Percentiles rank a stretch among this genome's conserved stretches.
These are phyloP conservation scores for Thielaviopsis ethacetica DNA, from an alignment of 2,329 filamentous ascomycete species.

Conservation along the genomic window DNA sequence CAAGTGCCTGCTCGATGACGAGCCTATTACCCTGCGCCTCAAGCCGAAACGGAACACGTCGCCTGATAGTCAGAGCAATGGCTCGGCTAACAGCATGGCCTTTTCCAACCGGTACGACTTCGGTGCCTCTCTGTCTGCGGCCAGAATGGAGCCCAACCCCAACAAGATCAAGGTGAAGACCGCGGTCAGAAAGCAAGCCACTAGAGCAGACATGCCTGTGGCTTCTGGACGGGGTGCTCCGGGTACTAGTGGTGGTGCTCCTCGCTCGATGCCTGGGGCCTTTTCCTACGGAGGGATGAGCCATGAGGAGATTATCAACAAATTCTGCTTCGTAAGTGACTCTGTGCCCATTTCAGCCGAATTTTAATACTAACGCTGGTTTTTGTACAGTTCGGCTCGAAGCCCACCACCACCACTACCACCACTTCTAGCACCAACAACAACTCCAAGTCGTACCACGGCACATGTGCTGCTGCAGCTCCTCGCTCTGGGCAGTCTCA, in stretches of 20 bases:
- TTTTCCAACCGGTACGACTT: conserved; percentile 96
- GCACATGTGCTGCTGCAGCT: not conserved
- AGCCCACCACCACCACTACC: conserved; percentile 7
- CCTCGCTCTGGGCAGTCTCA: conserved; percentile 13
- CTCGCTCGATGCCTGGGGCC: conserved; percentile 50
- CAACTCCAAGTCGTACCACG: conserved; percentile 1
- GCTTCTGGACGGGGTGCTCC: conserved; percentile 8
- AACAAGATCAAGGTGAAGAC: conserved; percentile 5
- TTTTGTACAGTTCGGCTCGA: conserved; percentile 14
- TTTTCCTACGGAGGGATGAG: conserved; percentile 56
- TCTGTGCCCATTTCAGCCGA: not conserved
- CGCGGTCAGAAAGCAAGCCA: conserved; percentile 69
- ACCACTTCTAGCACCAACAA: conserved; percentile 17
- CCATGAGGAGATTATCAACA: conserved; percentile 78
- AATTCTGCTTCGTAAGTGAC: conserved; percentile 98
- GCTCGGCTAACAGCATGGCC: conserved; percentile 22
- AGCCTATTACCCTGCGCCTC: conserved; percentile 44
- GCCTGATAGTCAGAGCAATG: conserved; percentile 9
- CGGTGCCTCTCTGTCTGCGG: conserved; percentile 73
- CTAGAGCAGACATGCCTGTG: conserved; percentile 34
- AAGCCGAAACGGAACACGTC: conserved; percentile 46
- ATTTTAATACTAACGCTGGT: conserved; percentile 9
- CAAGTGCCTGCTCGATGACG: conserved; percentile 42
- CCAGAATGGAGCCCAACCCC: conserved; percentile 39
- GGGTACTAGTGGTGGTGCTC: conserved; percentile 23